These are phyloP conservation scores for Malassezia psittaci DNA, from an alignment of 1,284 basidiomycete species.

Conservation along the genomic window DNA sequence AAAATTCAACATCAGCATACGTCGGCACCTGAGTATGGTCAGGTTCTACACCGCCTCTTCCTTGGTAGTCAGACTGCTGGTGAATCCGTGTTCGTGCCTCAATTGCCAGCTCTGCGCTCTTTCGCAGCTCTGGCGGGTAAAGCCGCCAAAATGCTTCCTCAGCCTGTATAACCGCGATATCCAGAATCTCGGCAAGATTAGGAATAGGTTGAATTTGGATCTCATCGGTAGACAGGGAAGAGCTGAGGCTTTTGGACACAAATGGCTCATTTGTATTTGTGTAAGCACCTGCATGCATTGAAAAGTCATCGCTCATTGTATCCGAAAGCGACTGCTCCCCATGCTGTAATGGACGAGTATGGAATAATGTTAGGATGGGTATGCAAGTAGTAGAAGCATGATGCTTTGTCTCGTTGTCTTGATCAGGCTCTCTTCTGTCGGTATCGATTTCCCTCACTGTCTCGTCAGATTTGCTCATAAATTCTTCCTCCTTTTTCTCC, in stretches of 20 bases:
- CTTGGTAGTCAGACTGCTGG: constrained; percentile 29
- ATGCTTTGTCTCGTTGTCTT: no score
- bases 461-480: background rate
- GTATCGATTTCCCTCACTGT: background rate
- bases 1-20: constrained; percentile 8
- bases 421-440: background rate
- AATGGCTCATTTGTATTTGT: constrained; percentile 1
- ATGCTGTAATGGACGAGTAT: background rate
- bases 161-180: constrained; percentile 51
- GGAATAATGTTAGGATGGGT: background rate
- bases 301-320: background rate
- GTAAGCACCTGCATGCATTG: background rate
- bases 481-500: background rate
- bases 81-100: constrained; percentile 14
- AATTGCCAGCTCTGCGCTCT: constrained; percentile 4
- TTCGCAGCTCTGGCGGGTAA: constrained; percentile 32
- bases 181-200: constrained; percentile 54
- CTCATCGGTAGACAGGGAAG: no score
- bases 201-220: constrained; percentile 48
- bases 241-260: no score
- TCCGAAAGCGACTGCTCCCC: background rate
- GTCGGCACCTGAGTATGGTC: background rate
- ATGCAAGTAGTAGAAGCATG: background rate
- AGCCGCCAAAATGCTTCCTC: constrained; percentile 59
- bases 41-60: constrained; percentile 23